phyloP scores from a whole-genome alignment of 2,329 filamentous ascomycete species.

The Aspergillus bombycis region DNA sequence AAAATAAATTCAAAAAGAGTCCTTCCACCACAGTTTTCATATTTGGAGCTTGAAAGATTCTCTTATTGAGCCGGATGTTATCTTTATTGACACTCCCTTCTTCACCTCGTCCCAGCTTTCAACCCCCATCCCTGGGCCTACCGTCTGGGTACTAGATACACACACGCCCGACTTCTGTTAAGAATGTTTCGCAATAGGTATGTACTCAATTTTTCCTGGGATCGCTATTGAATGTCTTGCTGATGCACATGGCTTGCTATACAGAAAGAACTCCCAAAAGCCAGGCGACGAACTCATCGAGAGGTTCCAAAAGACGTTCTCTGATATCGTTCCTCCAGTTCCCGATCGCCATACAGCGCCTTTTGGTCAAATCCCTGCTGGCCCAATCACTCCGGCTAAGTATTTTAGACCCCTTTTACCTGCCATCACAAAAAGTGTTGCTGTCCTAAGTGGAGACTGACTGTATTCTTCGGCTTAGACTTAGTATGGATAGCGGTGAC shows the following conservation, averaged over 20 bases:
- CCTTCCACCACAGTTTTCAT: background rate
- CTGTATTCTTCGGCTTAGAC: constrained; percentile 35
- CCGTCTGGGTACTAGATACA: background rate
- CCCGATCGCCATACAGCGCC: constrained; percentile 37
- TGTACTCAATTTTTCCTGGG: constrained; percentile 25
- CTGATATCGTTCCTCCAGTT: constrained; percentile 63
- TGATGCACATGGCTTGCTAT: constrained; percentile 18
- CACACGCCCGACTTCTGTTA: background rate
- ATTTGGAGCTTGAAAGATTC: background rate
- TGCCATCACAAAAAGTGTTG: background rate
- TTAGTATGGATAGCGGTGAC: constrained; percentile 51
- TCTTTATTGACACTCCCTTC: constrained; percentile 4
- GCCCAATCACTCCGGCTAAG: constrained; percentile 29
- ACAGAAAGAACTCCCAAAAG: constrained; percentile 78
- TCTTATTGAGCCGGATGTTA: constrained; percentile 17
- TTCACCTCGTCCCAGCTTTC: constrained; percentile 1
- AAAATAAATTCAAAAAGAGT: background rate
- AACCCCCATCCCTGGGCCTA: background rate
- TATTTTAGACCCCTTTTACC: constrained; percentile 15
- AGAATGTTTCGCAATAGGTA: constrained; percentile 55
- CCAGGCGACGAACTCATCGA: constrained; percentile 82
- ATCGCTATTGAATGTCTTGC: constrained; percentile 10
- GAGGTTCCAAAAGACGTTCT: constrained; percentile 82
- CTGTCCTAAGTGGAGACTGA: constrained; percentile 15
- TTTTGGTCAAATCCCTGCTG: constrained; percentile 25